Evolutionary conservation across 2,329 filamentous ascomycete genomes (phyloP).

Genomic region (Phoma sp.): DNA sequence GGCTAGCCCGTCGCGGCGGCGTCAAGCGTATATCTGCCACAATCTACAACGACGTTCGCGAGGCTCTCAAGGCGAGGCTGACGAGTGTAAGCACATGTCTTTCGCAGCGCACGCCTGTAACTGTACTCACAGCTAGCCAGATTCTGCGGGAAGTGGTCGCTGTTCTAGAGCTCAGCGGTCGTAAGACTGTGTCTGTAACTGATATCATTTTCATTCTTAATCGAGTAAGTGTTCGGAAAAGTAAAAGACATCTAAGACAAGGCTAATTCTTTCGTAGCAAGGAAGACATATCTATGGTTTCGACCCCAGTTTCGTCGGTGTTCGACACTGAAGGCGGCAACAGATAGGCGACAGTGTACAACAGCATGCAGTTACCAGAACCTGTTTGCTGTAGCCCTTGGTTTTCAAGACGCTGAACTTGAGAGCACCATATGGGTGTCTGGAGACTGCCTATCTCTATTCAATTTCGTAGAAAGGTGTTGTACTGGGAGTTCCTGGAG

Average conservation of each 20-base stretch:
- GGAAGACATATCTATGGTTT: conserved; percentile 15
- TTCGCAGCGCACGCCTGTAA: neutral
- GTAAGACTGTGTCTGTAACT: conserved; percentile 37
- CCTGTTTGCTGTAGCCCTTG: too few species aligned
- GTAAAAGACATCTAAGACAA: neutral
- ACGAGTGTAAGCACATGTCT: conserved; percentile 21
- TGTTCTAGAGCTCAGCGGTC: conserved; percentile 33
- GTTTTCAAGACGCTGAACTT: too few species aligned
- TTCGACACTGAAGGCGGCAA: neutral
- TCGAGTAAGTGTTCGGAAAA: conserved; percentile 25
- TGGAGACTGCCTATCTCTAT: too few species aligned
- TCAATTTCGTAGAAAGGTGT: too few species aligned
- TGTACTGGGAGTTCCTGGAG: too few species aligned
- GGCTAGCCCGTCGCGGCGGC: conserved; percentile 75
- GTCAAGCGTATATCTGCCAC: conserved; percentile 72
- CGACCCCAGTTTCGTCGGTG: conserved; percentile 5
- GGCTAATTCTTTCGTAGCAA: conserved; percentile 6
- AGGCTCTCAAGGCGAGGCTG: conserved; percentile 59
- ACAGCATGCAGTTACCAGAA: too few species aligned
- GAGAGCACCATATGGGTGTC: too few species aligned
- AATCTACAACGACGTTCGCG: conserved; percentile 69
- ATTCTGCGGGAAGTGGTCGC: conserved; percentile 32
- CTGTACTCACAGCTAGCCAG: conserved; percentile 14
- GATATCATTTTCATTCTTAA: conserved; percentile 44
- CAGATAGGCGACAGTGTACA: neutral